phyloP scores from a whole-genome alignment of 2,329 filamentous ascomycete species.

The Apiospora phragmitis region DNA sequence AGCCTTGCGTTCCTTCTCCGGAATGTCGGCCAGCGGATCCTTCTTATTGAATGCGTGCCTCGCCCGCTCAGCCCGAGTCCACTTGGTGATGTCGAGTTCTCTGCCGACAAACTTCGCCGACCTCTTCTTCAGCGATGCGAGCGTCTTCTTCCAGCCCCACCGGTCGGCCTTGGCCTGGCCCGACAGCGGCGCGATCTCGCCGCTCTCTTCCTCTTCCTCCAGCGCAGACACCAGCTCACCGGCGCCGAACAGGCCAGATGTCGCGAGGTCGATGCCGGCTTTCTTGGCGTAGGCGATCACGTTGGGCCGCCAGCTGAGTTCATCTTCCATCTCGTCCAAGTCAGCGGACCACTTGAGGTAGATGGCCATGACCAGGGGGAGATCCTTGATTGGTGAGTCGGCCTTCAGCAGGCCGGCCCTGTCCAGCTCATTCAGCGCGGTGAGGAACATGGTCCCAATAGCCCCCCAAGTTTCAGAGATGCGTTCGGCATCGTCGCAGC shows the following conservation, averaged over 20 bases:
- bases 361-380: conserved; percentile 21
- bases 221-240: neutral
- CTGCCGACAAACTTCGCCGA: conserved; percentile 15
- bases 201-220: neutral
- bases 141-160: conserved; percentile 25
- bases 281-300: conserved; percentile 24
- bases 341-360: conserved; percentile 20
- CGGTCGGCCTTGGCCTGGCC: conserved; percentile 20
- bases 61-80: conserved; percentile 23
- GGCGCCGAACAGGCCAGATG: neutral
- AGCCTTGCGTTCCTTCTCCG: conserved; percentile 21
- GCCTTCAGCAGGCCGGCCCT: conserved; percentile 19
- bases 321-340: conserved; percentile 4
- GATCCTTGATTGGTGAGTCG: conserved; percentile 23
- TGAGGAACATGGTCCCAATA: conserved; percentile 21
- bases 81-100: conserved; percentile 24
- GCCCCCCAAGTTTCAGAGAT: conserved; percentile 16
- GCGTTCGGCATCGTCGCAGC: conserved; percentile 16
- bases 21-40: conserved; percentile 23
- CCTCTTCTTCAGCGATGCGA: neutral
- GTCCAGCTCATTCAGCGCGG: conserved; percentile 23
- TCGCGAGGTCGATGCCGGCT: conserved; percentile 20
- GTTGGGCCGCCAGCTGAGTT: conserved; percentile 17
- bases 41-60: conserved; percentile 21
- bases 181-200: conserved; percentile 16